These are phyloP conservation scores for Aspergillus nidulans DNA, from an alignment of 495 filamentous ascomycete species.

Conservation along the genomic window DNA sequence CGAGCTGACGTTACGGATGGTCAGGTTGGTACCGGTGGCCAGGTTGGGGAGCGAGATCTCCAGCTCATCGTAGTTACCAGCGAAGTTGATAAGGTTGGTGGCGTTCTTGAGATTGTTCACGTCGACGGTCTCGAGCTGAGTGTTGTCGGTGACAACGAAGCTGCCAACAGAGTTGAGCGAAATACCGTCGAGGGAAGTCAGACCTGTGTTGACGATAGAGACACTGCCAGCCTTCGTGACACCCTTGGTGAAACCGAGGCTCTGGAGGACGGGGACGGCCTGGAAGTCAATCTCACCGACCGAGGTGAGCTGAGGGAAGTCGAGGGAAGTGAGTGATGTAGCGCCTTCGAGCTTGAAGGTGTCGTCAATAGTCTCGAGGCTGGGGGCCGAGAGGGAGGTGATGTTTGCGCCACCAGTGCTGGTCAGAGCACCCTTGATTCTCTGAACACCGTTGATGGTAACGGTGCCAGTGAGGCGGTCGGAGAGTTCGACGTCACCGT, in stretches of 20 bases:
- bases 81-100: conserved; percentile 56
- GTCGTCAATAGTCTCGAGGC: conserved; percentile 51
- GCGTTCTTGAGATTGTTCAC: conserved; percentile 67
- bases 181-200: conserved; percentile 71
- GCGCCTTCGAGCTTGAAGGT: conserved; percentile 61
- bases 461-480: conserved; percentile 47
- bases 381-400: conserved; percentile 48
- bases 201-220: conserved; percentile 75
- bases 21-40: conserved; percentile 73
- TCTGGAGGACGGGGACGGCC: conserved; percentile 66
- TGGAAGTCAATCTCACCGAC: conserved; percentile 65
- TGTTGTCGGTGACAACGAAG: conserved; percentile 82
- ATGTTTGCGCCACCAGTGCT: conserved; percentile 56
- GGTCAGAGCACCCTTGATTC: conserved; percentile 66
- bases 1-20: conserved; percentile 75
- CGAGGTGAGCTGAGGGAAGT: conserved; percentile 55
- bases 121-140: conserved; percentile 60
- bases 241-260: conserved; percentile 59
- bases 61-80: conserved; percentile 50
- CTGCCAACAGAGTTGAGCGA: conserved; percentile 57
- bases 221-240: conserved; percentile 61
- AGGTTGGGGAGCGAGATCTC: conserved; percentile 76
- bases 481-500: conserved; percentile 66
- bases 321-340: conserved; percentile 60
- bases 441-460: conserved; percentile 39